Conservation (phyloP, 2,329 filamentous ascomycete genomes). For the Botryotinia calthae region DNA sequence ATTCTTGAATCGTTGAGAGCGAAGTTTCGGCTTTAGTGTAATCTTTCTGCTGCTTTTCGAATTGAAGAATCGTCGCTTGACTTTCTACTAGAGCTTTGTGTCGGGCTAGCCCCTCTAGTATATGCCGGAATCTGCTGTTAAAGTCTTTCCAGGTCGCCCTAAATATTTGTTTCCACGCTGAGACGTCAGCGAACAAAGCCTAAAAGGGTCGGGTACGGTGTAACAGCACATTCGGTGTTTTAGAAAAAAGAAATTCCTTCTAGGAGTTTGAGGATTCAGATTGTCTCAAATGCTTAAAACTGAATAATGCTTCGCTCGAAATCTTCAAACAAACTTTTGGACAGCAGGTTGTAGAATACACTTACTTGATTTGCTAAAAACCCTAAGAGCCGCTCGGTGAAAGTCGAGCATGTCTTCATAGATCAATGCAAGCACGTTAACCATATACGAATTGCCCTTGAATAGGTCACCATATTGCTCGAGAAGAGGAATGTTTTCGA, state of each 20-base stretch:
- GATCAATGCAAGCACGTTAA: conserved; percentile 38
- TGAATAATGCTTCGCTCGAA: too few species aligned
- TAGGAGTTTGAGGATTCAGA: too few species aligned
- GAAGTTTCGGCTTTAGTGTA: neutral
- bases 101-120: conserved; percentile 35
- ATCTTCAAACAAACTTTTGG: too few species aligned
- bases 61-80: conserved; percentile 34
- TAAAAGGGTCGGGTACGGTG: too few species aligned
- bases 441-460: conserved; percentile 36
- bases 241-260: too few species aligned
- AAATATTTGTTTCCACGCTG: conserved; percentile 38
- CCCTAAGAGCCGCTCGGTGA: conserved; percentile 39
- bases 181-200: neutral
- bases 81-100: conserved; percentile 36
- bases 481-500: conserved; percentile 42
- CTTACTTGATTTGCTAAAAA: conserved; percentile 31
- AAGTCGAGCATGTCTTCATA: conserved; percentile 44
- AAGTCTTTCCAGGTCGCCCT: conserved; percentile 39
- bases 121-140: conserved; percentile 32
- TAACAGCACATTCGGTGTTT: too few species aligned
- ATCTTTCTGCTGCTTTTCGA: conserved; percentile 13
- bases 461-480: conserved; percentile 39
- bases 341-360: conserved; percentile 23
- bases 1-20: conserved; percentile 24
- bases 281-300: too few species aligned